Evolutionary conservation across 1,139 yeast species (phyloP).

Genomic region (Candida sanyaensis): DNA sequence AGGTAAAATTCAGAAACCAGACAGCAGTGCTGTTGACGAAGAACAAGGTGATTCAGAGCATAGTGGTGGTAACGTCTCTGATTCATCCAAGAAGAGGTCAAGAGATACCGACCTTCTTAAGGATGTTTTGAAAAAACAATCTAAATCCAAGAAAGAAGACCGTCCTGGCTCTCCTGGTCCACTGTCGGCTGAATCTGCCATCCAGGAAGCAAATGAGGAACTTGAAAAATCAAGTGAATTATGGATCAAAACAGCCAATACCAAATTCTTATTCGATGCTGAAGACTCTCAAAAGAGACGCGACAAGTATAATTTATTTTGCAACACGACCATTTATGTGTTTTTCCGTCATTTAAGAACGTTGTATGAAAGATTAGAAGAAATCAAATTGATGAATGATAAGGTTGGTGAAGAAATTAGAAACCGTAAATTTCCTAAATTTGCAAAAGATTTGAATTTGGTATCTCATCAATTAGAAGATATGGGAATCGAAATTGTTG

Average conservation of each 20-base stretch:
- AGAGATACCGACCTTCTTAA: constrained; percentile 68
- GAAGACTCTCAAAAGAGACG: constrained; percentile 30
- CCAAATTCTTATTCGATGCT: constrained; percentile 30
- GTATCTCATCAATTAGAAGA: constrained; percentile 82
- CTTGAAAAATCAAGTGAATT: constrained; percentile 64
- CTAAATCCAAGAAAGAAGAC: constrained; percentile 48
- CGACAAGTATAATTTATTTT: constrained; percentile 73
- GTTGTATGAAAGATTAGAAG: constrained; percentile 75
- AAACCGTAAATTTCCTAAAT: constrained; percentile 67
- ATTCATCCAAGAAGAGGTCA: constrained; percentile 47
- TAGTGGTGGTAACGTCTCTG: constrained; percentile 9
- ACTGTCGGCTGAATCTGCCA: constrained; percentile 34
- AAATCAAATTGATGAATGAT: constrained; percentile 68
- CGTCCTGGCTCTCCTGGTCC: constrained; percentile 33
- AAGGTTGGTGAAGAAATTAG: constrained; percentile 73
- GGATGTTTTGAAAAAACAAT: constrained; percentile 73
- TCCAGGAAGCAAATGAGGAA: constrained; percentile 39
- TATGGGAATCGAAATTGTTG: constrained; percentile 71
- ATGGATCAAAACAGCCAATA: constrained; percentile 58
- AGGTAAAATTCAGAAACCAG: constrained; percentile 17
- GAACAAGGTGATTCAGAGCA: constrained; percentile 15
- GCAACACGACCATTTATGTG: constrained; percentile 88
- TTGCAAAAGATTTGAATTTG: constrained; percentile 86
- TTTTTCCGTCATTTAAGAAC: constrained; percentile 87
- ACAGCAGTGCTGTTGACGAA: constrained; percentile 13